Percentiles rank a stretch among this genome's conserved stretches.
Conservation (phyloP, 495 filamentous ascomycete species). For the Apodospora peruviana region DNA sequence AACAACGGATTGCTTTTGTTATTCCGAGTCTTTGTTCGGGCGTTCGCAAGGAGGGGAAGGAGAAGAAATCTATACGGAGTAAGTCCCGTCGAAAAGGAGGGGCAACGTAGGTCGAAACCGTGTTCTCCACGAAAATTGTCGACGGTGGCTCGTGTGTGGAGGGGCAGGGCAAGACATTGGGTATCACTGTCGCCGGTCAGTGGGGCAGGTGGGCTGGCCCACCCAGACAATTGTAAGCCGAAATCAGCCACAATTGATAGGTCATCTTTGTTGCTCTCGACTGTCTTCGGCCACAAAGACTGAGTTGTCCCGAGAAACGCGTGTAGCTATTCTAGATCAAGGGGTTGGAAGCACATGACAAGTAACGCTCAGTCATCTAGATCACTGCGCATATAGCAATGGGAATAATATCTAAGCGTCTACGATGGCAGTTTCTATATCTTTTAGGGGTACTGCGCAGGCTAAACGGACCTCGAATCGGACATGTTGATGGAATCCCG, state of each 20-base stretch:
- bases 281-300: too few species aligned
- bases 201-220: neutral
- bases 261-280: neutral
- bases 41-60: neutral
- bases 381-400: too few species aligned
- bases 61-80: neutral
- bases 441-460: too few species aligned
- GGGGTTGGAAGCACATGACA: too few species aligned
- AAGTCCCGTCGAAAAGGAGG: slow-evolving; percentile 13
- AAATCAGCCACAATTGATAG: neutral
- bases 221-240: neutral
- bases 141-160: slow-evolving; percentile 7
- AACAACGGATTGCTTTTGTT: slow-evolving; percentile 2
- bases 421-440: too few species aligned
- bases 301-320: too few species aligned
- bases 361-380: too few species aligned
- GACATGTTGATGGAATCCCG: too few species aligned
- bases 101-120: slow-evolving; percentile 15
- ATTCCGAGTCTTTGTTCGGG: neutral
- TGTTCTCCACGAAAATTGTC: slow-evolving; percentile 9
- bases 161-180: slow-evolving; percentile 14
- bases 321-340: too few species aligned
- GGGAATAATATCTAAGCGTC: too few species aligned
- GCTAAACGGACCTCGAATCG: too few species aligned
- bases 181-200: neutral